A percentile compares a stretch with the other conserved stretches of the same genome.
Conservation (phyloP, 2,329 filamentous ascomycete genomes). For the Aspergillus quadrilineatus region DNA sequence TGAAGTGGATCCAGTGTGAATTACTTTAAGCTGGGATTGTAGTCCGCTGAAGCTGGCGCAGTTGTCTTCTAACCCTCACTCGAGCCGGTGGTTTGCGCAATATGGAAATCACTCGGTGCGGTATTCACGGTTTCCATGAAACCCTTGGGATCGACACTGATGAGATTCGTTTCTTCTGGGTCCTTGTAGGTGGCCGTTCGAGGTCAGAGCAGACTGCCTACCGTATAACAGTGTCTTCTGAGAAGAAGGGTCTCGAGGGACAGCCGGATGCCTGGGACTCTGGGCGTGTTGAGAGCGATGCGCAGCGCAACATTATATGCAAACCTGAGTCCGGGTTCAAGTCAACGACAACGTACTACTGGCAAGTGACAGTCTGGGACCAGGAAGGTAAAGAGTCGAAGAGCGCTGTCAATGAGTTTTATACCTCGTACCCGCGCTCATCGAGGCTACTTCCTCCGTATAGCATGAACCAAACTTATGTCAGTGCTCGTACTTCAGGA, state of each 20-base stretch:
- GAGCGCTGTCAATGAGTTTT: conserved; percentile 23
- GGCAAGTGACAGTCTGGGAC: conserved; percentile 25
- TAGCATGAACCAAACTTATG: conserved; percentile 29
- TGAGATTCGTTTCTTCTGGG: conserved; percentile 25
- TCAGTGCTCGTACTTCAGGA: background rate
- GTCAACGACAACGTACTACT: conserved; percentile 23
- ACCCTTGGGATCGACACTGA: conserved; percentile 24
- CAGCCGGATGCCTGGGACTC: conserved; percentile 20
- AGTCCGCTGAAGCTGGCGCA: background rate
- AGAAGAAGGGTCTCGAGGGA: background rate
- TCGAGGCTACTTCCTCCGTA: conserved; percentile 23
- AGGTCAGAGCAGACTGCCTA: conserved; percentile 19
- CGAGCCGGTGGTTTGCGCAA: background rate
- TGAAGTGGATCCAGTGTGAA: background rate
- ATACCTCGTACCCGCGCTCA: conserved; percentile 23
- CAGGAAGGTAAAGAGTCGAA: conserved; percentile 9
- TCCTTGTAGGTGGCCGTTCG: conserved; percentile 10
- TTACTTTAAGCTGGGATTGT: background rate
- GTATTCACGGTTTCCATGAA: conserved; percentile 27
- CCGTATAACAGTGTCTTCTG: conserved; percentile 14
- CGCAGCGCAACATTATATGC: conserved; percentile 26
- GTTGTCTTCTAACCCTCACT: background rate
- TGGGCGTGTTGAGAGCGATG: conserved; percentile 20
- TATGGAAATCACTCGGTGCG: conserved; percentile 23
- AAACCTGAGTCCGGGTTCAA: conserved; percentile 19